phyloP scores from a whole-genome alignment of 495 filamentous ascomycete genomes.

The Venustampulla echinocandica region DNA sequence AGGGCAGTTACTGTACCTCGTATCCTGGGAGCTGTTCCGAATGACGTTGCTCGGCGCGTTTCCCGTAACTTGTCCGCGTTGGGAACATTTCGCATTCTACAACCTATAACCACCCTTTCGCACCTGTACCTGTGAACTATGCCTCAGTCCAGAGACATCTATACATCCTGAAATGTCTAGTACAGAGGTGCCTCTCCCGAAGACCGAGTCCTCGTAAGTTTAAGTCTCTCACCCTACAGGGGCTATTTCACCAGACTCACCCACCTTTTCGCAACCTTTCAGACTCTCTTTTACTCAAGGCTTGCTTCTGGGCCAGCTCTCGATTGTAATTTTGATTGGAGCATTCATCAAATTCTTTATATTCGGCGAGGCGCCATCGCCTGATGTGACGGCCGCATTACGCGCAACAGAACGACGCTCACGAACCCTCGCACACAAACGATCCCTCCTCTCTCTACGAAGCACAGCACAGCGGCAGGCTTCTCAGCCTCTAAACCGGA shows the following conservation, averaged over 20 bases:
- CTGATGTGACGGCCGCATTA: constrained; percentile 59
- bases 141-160: no score
- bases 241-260: not conserved
- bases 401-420: constrained; percentile 61
- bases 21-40: constrained; percentile 2
- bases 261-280: not conserved
- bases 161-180: constrained; percentile 27
- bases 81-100: not conserved
- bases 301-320: constrained; percentile 86
- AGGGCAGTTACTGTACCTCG: no score
- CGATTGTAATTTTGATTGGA: constrained; percentile 78
- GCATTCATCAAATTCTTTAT: constrained; percentile 99
- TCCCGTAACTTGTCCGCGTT: constrained; percentile 5
- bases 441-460: constrained; percentile 53
- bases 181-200: constrained; percentile 34
- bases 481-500: constrained; percentile 47
- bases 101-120: no score
- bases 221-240: not conserved
- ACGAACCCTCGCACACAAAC: constrained; percentile 55
- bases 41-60: constrained; percentile 9
- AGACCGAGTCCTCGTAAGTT: constrained; percentile 40
- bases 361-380: constrained; percentile 83
- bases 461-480: constrained; percentile 25
- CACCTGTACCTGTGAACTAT: no score
- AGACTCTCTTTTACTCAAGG: constrained; percentile 90